Conservation (phyloP, 352 stramenopile genomes). For the Phytophthora fragariaefolia region DNA sequence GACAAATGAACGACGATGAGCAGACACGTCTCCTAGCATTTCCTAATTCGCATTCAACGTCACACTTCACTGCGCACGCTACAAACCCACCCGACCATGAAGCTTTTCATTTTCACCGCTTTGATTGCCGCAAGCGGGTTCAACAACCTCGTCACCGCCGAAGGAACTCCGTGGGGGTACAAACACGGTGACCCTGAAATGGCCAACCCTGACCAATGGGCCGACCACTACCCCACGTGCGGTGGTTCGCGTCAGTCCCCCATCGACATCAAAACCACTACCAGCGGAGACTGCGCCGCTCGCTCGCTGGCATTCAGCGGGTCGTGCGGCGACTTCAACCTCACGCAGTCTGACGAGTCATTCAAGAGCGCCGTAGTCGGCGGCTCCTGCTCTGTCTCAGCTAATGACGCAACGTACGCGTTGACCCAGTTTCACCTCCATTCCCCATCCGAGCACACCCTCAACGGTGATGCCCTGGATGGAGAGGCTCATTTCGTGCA, state of each 20-base stretch:
- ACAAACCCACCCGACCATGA: neutral
- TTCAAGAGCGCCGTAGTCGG: slow-evolving; percentile 31
- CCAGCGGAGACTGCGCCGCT: slow-evolving; percentile 3
- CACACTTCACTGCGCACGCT: neutral
- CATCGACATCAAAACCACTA: slow-evolving; percentile 37
- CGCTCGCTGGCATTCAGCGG: slow-evolving; percentile 34
- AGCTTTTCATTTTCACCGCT: neutral
- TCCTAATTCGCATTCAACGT: neutral
- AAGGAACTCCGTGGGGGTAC: slow-evolving; percentile 33
- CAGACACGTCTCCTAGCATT: neutral
- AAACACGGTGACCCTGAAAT: slow-evolving; percentile 18
- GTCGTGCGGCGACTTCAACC: slow-evolving; percentile 30
- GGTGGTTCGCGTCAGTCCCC: slow-evolving; percentile 40
- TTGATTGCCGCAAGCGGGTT: neutral
- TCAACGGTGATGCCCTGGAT: slow-evolving; percentile 38
- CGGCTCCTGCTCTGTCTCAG: slow-evolving; percentile 27
- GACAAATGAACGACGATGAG: neutral
- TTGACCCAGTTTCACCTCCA: slow-evolving; percentile 52
- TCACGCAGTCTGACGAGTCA: slow-evolving; percentile 36
- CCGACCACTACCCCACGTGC: slow-evolving; percentile 32
- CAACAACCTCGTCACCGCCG: neutral
- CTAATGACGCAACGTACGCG: slow-evolving; percentile 16
- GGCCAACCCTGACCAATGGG: slow-evolving; percentile 32
- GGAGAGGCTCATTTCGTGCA: slow-evolving; percentile 56
- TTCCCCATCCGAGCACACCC: slow-evolving; percentile 48